Base-by-base conservation (phyloP, 805 yeast genomes). In the Lipomyces oligophaga region DNA sequence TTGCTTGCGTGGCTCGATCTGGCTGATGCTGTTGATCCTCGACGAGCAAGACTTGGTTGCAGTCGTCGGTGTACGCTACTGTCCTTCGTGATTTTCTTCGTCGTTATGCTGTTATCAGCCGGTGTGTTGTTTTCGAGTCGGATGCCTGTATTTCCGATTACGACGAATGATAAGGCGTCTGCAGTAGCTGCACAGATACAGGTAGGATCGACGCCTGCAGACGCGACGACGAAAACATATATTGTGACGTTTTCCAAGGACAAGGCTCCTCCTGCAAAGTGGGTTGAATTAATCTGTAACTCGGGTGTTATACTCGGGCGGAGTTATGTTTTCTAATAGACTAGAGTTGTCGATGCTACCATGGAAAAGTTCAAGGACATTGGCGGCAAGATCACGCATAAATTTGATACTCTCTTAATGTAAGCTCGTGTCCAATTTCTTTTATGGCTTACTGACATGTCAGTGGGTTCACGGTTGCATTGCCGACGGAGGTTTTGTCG, bases 181-280 rank as follows among this genome's bases (percentile, higher is more conserved):
- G 40, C 47, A 13, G 44, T 24, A 1, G 40, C 35, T 4, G 47
- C 38, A 2, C 34, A 39, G 38, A 30, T 19, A 11, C 31, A 35
- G n/a, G 33, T 24, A 4, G 40, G n/a, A 4, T 13, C 26, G 27
- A 35, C 38, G 10, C 31, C 34, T 7, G 8, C 33, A 13, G 26
- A 34, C 13, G 22, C 20, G 4, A n/a, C 34, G 18, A 35, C 43
- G 10, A 49, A 41, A 38, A 38, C 49, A 3, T 51, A 47, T 31
- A 51, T 51, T 28, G 49, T 51, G 20, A 44, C 49, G 11, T 51
- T 49, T 34, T 41, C 39, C 18, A 41, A 43, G 42, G 54, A 44
- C 26, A 38, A 34, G 44, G 50, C 46, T n/a, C 47, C 55, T 19
- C 55, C 55, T 8, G 44, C 37, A 21, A 28, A 28, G 55, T 50